A percentile compares a stretch with the other conserved stretches of the same genome.
These are phyloP conservation scores for Spizellomyces punctatus DNA, from an alignment of 192 early-diverging fungal species.

Conservation along the genomic window DNA sequence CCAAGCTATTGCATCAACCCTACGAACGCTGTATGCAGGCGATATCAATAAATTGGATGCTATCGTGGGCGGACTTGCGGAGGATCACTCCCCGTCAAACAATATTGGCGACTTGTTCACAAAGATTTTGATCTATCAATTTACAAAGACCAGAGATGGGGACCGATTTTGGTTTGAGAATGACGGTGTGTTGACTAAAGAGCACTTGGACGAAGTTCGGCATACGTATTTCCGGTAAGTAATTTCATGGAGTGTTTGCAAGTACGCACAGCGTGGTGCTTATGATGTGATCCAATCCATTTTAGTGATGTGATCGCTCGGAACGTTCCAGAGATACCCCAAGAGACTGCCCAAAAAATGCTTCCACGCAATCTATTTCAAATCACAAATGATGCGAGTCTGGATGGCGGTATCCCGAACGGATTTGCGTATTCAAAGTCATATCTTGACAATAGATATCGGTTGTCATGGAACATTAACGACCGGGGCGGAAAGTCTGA, in stretches of 20 bases:
- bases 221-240: neutral
- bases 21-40: constrained; percentile 30
- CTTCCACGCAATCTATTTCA: neutral
- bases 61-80: constrained; percentile 35
- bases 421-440: neutral
- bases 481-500: neutral
- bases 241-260: no score
- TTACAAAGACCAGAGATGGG: constrained; percentile 48
- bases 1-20: constrained; percentile 17
- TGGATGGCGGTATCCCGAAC: neutral
- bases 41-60: constrained; percentile 38
- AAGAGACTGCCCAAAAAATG: neutral
- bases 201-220: constrained; percentile 33
- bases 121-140: constrained; percentile 43
- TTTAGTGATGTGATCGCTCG: constrained; percentile 21
- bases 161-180: constrained; percentile 61
- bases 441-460: neutral
- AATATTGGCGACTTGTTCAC: constrained; percentile 43
- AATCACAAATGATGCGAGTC: neutral
- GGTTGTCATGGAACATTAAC: neutral
- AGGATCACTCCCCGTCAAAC: neutral
- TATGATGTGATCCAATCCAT: constrained; percentile 19
- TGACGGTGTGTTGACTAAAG: constrained; percentile 43
- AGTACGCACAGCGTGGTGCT: no score
- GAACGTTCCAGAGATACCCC: constrained; percentile 1